These are phyloP conservation scores for Hygrocybe punicea DNA, from an alignment of 768 basidiomycete species.

Conservation along the genomic window DNA sequence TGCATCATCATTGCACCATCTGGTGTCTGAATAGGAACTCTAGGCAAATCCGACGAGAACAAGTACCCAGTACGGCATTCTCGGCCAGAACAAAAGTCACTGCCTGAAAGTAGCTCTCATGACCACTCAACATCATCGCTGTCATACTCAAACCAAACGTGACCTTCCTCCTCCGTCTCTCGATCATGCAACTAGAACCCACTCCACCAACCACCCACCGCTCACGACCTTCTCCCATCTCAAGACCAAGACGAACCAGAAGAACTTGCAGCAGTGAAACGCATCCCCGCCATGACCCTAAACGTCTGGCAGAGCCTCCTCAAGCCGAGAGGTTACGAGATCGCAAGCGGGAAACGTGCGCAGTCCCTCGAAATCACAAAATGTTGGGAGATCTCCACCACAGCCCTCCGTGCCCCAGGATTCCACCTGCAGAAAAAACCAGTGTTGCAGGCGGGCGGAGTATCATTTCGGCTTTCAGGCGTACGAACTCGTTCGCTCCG, in stretches of 20 bases:
- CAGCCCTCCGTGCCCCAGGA: too few species aligned
- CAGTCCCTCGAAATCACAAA: conserved; percentile 53
- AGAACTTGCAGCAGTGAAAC: conserved; percentile 53
- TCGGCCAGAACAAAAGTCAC: conserved; percentile 52
- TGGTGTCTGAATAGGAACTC: neutral
- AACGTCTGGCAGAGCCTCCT: conserved; percentile 72
- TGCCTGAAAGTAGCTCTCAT: neutral
- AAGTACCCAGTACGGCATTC: conserved; percentile 58
- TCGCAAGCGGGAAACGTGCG: conserved; percentile 55
- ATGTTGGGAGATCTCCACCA: too few species aligned
- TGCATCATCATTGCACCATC: too few species aligned
- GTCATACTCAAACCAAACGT: neutral
- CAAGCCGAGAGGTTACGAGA: conserved; percentile 61
- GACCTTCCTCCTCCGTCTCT: too few species aligned
- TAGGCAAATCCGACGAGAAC: conserved; percentile 63
- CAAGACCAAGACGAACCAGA: conserved; percentile 41
- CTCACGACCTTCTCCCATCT: conserved; percentile 20
- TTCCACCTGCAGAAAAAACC: too few species aligned
- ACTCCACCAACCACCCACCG: conserved; percentile 24
- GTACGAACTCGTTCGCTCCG: too few species aligned
- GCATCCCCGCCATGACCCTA: conserved; percentile 59
- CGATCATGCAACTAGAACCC: conserved; percentile 17
- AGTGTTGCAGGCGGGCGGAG: too few species aligned
- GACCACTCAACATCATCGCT: neutral
- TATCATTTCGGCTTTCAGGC: too few species aligned